These are phyloP conservation scores for Boletus rubroflammeus DNA, from an alignment of 768 basidiomycete genomes.

Conservation along the genomic window DNA sequence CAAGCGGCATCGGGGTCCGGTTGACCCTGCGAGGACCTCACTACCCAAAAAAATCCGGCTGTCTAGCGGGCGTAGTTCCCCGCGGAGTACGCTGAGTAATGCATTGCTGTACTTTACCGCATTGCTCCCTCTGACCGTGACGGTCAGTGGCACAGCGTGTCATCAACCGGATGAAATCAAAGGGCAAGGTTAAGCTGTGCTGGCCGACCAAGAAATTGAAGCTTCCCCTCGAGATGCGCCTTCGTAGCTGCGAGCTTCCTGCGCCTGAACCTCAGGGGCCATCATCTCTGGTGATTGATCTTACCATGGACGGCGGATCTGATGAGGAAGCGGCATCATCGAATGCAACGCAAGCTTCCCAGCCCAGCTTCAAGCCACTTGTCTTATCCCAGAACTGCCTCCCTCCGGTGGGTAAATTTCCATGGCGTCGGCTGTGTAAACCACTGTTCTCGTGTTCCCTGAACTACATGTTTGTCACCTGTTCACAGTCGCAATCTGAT, in stretches of 20 bases:
- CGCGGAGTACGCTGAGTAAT: slow-evolving; percentile 23
- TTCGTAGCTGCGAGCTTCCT: slow-evolving; percentile 10
- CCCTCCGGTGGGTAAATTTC: slow-evolving; percentile 13
- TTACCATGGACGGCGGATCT: slow-evolving; percentile 12
- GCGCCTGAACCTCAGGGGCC: background rate
- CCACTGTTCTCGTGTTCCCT: background rate
- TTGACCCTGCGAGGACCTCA: slow-evolving; percentile 4
- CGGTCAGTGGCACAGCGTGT: slow-evolving; percentile 25
- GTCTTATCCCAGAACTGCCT: background rate
- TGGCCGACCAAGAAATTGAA: slow-evolving; percentile 16
- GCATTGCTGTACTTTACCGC: background rate
- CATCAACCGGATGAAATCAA: slow-evolving; percentile 27
- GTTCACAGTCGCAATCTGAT: slow-evolving; percentile 9
- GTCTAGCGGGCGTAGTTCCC: slow-evolving; percentile 15
- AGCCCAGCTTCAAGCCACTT: background rate
- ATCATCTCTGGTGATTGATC: slow-evolving; percentile 19
- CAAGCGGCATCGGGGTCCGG: slow-evolving; percentile 11
- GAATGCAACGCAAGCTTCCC: background rate
- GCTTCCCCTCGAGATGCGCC: slow-evolving; percentile 15
- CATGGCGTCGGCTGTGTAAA: background rate
- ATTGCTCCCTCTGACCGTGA: slow-evolving; percentile 3
- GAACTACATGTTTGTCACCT: background rate
- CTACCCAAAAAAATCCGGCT: slow-evolving; percentile 20
- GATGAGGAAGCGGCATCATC: background rate
- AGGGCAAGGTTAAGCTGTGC: slow-evolving; percentile 23